These are phyloP conservation scores for Lentinula lateritia DNA, from an alignment of 768 basidiomycete genomes.

Conservation along the genomic window DNA sequence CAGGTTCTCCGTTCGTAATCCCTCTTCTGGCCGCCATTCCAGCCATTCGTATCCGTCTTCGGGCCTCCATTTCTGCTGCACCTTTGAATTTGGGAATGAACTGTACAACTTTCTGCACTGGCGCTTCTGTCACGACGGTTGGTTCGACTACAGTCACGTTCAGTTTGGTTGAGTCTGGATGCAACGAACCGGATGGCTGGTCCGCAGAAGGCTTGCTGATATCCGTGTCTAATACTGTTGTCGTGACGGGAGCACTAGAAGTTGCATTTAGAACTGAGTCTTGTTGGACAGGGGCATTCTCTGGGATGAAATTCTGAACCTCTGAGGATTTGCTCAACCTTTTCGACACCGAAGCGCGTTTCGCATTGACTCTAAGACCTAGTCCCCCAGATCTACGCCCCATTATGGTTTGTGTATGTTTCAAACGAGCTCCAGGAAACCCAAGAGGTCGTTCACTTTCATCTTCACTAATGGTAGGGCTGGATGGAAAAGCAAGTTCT, in stretches of 20 bases:
- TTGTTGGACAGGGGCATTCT: conserved; percentile 27
- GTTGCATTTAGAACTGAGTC: conserved; percentile 7
- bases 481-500: conserved; percentile 62
- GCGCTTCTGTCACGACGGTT: conserved; percentile 31
- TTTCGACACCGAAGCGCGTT: conserved; percentile 48
- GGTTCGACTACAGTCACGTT: conserved; percentile 36
- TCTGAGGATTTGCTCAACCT: conserved; percentile 33
- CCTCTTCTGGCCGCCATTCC: conserved; percentile 23
- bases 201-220: conserved; percentile 5
- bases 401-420: conserved; percentile 88
- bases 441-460: conserved; percentile 47
- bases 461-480: conserved; percentile 69
- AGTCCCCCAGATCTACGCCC: conserved; percentile 64
- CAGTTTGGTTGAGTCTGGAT: conserved; percentile 15
- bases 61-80: conserved; percentile 81
- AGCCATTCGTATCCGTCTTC: conserved; percentile 60
- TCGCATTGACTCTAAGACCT: conserved; percentile 74
- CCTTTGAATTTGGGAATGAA: conserved; percentile 80
- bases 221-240: conserved; percentile 16
- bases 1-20: conserved; percentile 22
- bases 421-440: conserved; percentile 55
- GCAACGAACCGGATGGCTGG: neutral
- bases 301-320: conserved; percentile 30
- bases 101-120: conserved; percentile 45
- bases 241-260: conserved; percentile 1